Evolutionary conservation across 805 yeast genomes (phyloP), one percentile per base, ranked within the genome.

Genomic region (Scheffersomyces amazonensis): DNA sequence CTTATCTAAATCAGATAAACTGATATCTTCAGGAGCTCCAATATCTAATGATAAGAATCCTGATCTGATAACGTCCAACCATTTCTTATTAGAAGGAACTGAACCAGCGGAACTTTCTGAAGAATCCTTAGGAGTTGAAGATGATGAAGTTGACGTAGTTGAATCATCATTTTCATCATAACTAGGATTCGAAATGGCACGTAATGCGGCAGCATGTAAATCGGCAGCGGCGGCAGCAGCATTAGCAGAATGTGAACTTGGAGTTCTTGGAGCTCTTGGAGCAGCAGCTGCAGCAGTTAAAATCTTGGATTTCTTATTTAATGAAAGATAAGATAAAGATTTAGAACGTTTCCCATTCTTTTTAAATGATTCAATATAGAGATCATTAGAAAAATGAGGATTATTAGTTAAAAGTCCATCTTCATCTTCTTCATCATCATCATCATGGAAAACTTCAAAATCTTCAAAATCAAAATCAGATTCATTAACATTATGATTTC

Each of bases 201-300:
- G 73, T 25, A 80, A 56, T 2, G 83, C 81, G 33, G 84, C 83
- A 12, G 82, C 83, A 46, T 83, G 83, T 36, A 83, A 67, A 17
- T 86, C 87, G 29, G 88, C 86, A 23, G 83, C 86, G 2, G 86
- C 84, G 11, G 85, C 85, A 8, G 84, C 85, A 5, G 86, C 83
- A 41, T 71, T 71, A 9, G 84, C 80, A 27, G 79, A 67, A 43
- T 75, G 79, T 5, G 78, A 69, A 37, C 75, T 62, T 4, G 81
- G 73, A 23, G 76, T 68, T 46, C 78, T 76, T n/a, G 88, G 82
- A 9, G 83, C 76, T 52, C 91, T 70, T 40, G 93, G 93, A 23
- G 91, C 87, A 18, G 87, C 88, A 10, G 89, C 89, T 16, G 91
- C 91, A 15, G 87, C 87, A 11, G 91, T 83, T 32, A 82, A 55